A percentile compares a stretch with the other conserved stretches of the same genome.
Conservation (phyloP, 78 protist species). For the Protostelium mycophagum region DNA sequence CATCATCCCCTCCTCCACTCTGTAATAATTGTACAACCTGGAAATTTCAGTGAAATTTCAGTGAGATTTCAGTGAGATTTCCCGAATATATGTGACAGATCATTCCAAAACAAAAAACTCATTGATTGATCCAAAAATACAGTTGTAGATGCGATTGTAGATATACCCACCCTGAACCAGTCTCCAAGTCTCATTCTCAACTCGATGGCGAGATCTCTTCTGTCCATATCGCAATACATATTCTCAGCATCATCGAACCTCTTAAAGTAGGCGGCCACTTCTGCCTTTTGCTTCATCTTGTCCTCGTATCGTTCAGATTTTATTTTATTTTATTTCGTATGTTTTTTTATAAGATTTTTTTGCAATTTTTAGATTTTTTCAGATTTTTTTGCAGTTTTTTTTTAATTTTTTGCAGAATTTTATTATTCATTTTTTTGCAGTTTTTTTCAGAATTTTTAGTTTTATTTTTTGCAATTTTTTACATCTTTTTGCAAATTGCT, state of each 20-base stretch:
- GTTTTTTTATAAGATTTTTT: no score
- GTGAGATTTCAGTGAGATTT: not conserved
- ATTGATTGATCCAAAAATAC: no score
- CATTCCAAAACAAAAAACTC: no score
- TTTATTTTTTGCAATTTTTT: no score
- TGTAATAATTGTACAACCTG: constrained; percentile 46
- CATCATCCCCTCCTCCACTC: constrained; percentile 52
- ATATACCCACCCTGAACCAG: constrained; percentile 44
- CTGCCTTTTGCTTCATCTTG: constrained; percentile 67
- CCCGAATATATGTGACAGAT: no score
- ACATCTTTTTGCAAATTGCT: no score
- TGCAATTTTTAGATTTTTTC: no score
- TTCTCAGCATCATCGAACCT: constrained; percentile 74
- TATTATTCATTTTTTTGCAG: no score
- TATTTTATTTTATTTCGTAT: no score
- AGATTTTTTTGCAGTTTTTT: not conserved
- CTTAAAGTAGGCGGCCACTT: constrained; percentile 64
- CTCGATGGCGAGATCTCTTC: constrained; percentile 73
- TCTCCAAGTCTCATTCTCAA: constrained; percentile 65
- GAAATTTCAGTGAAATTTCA: not conserved
- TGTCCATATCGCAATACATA: constrained; percentile 65
- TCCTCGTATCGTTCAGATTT: constrained; percentile 4
- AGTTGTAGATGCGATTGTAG: no score
- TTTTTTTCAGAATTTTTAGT: no score
- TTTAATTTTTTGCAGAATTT: no score